phyloP scores from a whole-genome alignment of 23 red algal genomes.

The Gracilaria domingensis region DNA sequence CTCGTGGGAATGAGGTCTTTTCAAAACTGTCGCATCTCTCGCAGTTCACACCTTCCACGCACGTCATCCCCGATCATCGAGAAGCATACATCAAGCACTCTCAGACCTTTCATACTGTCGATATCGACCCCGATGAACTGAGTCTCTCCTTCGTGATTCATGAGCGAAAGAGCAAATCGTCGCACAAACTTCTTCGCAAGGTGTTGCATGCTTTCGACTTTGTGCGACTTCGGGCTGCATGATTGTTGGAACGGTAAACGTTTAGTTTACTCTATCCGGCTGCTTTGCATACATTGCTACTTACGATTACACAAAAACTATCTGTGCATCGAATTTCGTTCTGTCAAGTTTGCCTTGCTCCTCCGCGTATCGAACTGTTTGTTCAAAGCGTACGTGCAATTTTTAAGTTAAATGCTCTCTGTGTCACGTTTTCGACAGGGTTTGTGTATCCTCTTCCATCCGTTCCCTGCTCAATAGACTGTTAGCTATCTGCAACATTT shows the following conservation, averaged over 20 bases:
- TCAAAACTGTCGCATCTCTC: not conserved
- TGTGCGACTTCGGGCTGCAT: not conserved
- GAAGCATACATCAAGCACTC: not conserved
- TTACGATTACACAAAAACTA: not conserved
- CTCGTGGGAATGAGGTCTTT: not conserved
- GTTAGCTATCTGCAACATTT: no score
- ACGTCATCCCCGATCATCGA: not conserved
- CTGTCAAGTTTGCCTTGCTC: not conserved
- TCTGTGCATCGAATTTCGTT: no score
- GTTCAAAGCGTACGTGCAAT: no score
- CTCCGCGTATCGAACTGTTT: not conserved
- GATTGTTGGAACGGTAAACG: not conserved
- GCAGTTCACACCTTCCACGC: no score
- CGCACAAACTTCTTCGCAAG: not conserved
- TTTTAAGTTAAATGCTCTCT: no score
- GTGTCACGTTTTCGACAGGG: no score
- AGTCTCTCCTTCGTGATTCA: not conserved
- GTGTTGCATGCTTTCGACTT: not conserved
- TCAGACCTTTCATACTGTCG: not conserved
- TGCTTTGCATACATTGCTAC: not conserved
- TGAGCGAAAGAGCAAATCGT: not conserved
- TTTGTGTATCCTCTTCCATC: no score
- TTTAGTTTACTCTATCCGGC: no score
- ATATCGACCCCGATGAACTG: not conserved
- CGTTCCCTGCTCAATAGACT: not conserved